Percentiles rank a stretch among this genome's conserved stretches.
Evolutionary conservation across 306 rosid species (phyloP).

Genomic region (Vachellia pachyceras): DNA sequence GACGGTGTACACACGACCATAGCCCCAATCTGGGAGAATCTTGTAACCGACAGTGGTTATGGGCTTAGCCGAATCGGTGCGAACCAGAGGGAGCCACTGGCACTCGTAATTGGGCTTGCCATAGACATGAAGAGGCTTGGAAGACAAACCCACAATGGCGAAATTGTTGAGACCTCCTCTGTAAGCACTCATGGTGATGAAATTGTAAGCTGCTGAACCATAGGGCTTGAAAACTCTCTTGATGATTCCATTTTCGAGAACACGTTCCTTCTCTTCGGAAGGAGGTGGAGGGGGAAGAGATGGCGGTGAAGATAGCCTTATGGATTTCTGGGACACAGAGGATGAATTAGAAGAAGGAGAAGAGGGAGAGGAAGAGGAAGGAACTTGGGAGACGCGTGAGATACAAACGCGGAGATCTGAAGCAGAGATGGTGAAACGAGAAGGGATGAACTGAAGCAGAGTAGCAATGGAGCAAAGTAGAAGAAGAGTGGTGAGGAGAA

Average conservation of each 20-base stretch:
- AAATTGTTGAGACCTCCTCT: conserved; percentile 84
- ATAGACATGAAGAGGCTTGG: conserved; percentile 85
- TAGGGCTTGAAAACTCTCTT: conserved; percentile 68
- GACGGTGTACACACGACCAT: conserved; percentile 87
- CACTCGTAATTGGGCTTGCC: conserved; percentile 72
- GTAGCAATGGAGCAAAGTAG: conserved; percentile 77
- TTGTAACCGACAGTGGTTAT: conserved; percentile 61
- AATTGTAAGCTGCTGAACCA: conserved; percentile 85
- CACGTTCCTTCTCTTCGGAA: conserved; percentile 30
- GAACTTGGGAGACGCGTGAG: conserved; percentile 50
- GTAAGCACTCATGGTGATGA: conserved; percentile 81
- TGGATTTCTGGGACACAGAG: conserved; percentile 4
- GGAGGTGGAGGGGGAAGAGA: conserved; percentile 30
- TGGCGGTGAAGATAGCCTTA: neutral
- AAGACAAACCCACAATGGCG: conserved; percentile 75
- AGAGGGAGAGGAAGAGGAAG: neutral
- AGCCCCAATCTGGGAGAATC: conserved; percentile 96
- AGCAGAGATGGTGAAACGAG: conserved; percentile 82
- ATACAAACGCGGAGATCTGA: conserved; percentile 86
- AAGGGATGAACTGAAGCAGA: conserved; percentile 83
- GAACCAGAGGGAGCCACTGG: conserved; percentile 54
- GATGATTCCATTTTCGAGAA: conserved; percentile 52
- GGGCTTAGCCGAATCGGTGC: conserved; percentile 17
- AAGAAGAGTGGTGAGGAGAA: conserved; percentile 64
- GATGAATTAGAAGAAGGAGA: neutral